Conservation (phyloP, 78 protist species). For the Dictyostelium capitatum region DNA sequence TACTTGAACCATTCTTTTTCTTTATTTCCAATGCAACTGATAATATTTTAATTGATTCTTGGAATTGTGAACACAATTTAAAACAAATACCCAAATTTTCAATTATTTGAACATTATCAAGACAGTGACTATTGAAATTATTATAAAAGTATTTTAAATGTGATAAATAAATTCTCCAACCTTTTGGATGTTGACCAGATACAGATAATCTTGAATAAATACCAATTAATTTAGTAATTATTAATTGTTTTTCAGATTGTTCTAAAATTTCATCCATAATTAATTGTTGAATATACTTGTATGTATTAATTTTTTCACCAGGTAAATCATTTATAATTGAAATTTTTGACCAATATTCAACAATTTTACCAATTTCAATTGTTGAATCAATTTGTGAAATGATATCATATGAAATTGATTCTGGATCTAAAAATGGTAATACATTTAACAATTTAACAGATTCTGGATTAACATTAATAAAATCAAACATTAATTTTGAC, state of each 20-base stretch:
- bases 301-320: neutral
- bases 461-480: neutral
- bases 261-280: neutral
- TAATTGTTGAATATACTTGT: slow-evolving; percentile 10
- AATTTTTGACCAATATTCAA: slow-evolving; percentile 6
- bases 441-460: neutral
- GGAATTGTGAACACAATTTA: neutral
- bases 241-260: neutral
- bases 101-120: neutral
- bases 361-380: neutral
- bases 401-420: neutral
- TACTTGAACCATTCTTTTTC: neutral
- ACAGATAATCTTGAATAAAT: neutral
- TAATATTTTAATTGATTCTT: slow-evolving; percentile 12
- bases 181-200: slow-evolving; percentile 5
- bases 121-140: neutral
- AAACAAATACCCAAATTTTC: slow-evolving; percentile 2
- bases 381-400: neutral
- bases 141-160: neutral
- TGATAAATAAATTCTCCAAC: slow-evolving; percentile 20
- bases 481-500: neutral
- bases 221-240: neutral
- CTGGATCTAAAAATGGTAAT: neutral
- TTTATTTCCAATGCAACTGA: neutral
- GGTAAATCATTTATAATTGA: neutral